A percentile compares a stretch with the other conserved stretches of the same genome.
These are phyloP conservation scores for Neurospora africana DNA, from an alignment of 495 filamentous ascomycete species.

Conservation along the genomic window DNA sequence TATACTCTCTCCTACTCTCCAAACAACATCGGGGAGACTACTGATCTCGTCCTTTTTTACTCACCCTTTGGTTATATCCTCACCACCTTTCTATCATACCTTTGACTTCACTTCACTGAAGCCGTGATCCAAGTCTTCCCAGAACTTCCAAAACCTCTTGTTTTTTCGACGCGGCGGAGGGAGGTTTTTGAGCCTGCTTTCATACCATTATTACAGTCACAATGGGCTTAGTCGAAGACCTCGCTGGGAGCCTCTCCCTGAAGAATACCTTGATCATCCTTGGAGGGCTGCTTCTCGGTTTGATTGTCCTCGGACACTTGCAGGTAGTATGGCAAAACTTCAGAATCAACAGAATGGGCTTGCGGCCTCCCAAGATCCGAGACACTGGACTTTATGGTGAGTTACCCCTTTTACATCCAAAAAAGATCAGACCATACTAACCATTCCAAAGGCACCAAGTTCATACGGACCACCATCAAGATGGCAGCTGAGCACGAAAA, in stretches of 20 bases:
- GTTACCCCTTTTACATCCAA: not conserved
- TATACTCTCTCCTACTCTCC: not conserved
- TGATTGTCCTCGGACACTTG: slow-evolving; percentile 18
- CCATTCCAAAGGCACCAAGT: slow-evolving; percentile 44
- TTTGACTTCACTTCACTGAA: not conserved
- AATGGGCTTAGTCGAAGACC: slow-evolving; percentile 33
- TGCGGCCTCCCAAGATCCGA: slow-evolving; percentile 10
- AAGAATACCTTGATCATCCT: slow-evolving; percentile 18
- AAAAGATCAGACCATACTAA: slow-evolving; percentile 12
- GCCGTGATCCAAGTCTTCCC: not conserved
- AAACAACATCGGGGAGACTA: not conserved
- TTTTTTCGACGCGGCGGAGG: not conserved
- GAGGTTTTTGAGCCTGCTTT: not conserved
- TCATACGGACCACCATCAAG: slow-evolving; percentile 42
- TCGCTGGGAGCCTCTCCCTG: slow-evolving; percentile 26
- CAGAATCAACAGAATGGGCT: slow-evolving; percentile 31
- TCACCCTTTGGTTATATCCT: not conserved
- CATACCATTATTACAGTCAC: slow-evolving; percentile 1
- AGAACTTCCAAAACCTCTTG: not conserved
- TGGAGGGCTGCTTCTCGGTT: slow-evolving; percentile 19
- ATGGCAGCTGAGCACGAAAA: slow-evolving; percentile 42
- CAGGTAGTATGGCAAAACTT: slow-evolving; percentile 17
- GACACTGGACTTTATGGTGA: slow-evolving; percentile 23
- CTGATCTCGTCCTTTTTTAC: not conserved
- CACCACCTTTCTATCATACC: not conserved